Percentiles rank a stretch among this genome's conserved stretches.
Evolutionary conservation across 257 asterid species (phyloP).

Genomic region (Salvia splendens): DNA sequence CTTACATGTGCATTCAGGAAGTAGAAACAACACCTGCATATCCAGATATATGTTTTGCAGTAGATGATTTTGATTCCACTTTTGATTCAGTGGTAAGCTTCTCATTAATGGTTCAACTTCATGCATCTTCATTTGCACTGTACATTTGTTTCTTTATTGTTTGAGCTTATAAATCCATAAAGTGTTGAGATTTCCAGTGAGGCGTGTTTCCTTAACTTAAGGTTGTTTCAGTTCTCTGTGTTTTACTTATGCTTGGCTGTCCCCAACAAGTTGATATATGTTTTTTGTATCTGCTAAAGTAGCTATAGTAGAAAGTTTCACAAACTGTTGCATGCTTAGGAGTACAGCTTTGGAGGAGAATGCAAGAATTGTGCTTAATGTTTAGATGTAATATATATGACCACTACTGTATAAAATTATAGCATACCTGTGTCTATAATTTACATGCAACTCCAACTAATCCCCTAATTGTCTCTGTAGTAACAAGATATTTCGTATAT

Average conservation of each 20-base stretch:
- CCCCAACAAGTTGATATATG: not conserved
- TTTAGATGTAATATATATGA: not conserved
- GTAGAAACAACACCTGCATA: conserved; percentile 89
- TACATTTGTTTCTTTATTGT: not conserved
- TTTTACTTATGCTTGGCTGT: not conserved
- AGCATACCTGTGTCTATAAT: not conserved
- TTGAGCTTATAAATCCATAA: not conserved
- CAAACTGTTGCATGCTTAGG: conserved; percentile 1
- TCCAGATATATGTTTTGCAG: conserved; percentile 98
- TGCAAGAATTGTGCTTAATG: not conserved
- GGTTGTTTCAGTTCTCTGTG: not conserved
- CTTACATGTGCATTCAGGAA: conserved; percentile 60
- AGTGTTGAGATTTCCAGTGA: not conserved
- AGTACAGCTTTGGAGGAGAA: not conserved
- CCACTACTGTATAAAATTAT: not conserved
- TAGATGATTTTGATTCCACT: conserved; percentile 97
- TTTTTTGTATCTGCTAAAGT: not conserved
- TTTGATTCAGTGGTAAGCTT: conserved; percentile 94
- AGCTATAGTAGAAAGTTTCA: not conserved
- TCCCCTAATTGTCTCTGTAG: not conserved
- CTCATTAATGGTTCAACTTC: conserved; percentile 29
- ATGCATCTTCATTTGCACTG: conserved; percentile 11
- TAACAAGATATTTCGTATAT: not conserved
- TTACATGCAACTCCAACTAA: not conserved
- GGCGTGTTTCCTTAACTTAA: not conserved